These are phyloP conservation scores for Melaleuca alternifolia DNA, from an alignment of 345 rosid genomes.

Conservation along the genomic window DNA sequence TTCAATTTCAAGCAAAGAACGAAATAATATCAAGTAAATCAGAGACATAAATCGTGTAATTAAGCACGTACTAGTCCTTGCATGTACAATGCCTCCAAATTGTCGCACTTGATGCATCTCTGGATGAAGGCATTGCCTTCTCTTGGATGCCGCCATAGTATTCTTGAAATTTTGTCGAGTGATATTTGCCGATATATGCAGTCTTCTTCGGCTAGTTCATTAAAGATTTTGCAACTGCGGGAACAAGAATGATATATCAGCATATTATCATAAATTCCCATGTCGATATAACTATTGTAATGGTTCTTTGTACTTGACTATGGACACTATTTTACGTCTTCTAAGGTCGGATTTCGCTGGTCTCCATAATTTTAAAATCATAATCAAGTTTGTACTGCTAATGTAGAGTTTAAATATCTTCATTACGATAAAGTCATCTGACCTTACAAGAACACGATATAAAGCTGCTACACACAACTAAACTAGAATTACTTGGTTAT, in stretches of 20 bases:
- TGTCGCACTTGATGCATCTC: background rate
- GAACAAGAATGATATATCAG: background rate
- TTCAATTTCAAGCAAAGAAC: background rate
- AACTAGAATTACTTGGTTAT: background rate
- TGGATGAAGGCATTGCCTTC: background rate
- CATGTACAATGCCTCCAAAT: background rate
- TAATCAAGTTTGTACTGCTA: background rate
- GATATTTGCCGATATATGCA: background rate
- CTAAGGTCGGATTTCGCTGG: background rate
- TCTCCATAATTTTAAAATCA: background rate
- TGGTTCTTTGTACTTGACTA: background rate
- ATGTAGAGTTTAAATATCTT: background rate
- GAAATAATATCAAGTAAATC: background rate
- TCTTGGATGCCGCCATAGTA: background rate
- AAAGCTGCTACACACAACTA: background rate
- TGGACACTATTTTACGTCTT: background rate
- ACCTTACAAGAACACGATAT: background rate
- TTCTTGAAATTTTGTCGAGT: background rate
- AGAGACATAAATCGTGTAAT: background rate
- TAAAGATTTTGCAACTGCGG: background rate
- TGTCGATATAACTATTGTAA: background rate
- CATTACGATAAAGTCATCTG: background rate
- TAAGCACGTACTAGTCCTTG: background rate
- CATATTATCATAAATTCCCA: background rate
- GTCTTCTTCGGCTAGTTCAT: background rate